phyloP scores from a whole-genome alignment of 2,329 filamentous ascomycete species.

The Exophiala spinifera region DNA sequence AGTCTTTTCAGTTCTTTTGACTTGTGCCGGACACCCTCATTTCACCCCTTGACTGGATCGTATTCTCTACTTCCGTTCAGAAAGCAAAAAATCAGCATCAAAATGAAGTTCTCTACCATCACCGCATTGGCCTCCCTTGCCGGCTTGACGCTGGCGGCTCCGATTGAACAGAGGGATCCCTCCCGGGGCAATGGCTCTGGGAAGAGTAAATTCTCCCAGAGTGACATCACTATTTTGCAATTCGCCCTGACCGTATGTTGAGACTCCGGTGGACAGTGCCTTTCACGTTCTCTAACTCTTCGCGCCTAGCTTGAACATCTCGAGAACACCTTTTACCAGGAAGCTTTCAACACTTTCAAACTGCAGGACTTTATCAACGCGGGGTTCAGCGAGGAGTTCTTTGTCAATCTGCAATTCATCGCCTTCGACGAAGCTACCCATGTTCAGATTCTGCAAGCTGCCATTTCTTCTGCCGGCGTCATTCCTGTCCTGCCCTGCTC shows the following conservation, averaged over 20 bases:
- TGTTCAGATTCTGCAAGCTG: slow-evolving; percentile 57
- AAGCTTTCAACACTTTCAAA: slow-evolving; percentile 66
- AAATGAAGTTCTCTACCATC: slow-evolving; percentile 24
- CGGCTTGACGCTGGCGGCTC: slow-evolving; percentile 23
- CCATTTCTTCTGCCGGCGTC: slow-evolving; percentile 61
- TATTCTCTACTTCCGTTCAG: neutral
- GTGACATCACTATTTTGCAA: slow-evolving; percentile 57
- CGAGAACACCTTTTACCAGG: slow-evolving; percentile 68
- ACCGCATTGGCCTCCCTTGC: slow-evolving; percentile 18
- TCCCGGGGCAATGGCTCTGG: too few species aligned
- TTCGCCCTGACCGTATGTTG: slow-evolving; percentile 36
- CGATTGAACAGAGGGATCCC: slow-evolving; percentile 7
- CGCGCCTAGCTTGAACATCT: slow-evolving; percentile 61
- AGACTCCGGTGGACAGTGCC: neutral
- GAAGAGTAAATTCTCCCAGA: slow-evolving; percentile 37
- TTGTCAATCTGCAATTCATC: slow-evolving; percentile 60
- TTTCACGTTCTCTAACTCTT: neutral
- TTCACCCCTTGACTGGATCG: slow-evolving; percentile 4
- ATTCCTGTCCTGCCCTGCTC: slow-evolving; percentile 66
- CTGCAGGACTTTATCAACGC: slow-evolving; percentile 62
- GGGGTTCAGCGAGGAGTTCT: slow-evolving; percentile 54
- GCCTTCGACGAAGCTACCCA: slow-evolving; percentile 62
- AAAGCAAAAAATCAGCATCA: neutral
- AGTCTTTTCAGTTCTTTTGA: slow-evolving; percentile 16
- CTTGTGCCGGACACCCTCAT: slow-evolving; percentile 24